These are phyloP conservation scores for Phytophthora meadii DNA, from an alignment of 352 stramenopile genomes.

Conservation along the genomic window DNA sequence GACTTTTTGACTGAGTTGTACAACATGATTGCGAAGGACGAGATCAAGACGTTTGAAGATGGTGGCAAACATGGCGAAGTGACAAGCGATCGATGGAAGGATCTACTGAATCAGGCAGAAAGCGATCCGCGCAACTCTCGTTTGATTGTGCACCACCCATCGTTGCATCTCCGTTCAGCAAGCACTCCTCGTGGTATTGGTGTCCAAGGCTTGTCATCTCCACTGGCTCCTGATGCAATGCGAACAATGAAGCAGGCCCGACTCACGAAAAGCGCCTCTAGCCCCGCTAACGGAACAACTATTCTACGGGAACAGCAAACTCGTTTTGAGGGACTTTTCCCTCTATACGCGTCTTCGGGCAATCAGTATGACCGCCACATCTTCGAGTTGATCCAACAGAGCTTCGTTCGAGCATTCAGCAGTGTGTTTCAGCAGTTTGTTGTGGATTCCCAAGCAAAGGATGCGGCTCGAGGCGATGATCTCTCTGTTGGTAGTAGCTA, in stretches of 20 bases:
- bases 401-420: conserved; percentile 61
- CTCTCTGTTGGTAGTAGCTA: conserved; percentile 32
- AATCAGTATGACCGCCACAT: conserved; percentile 80
- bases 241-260: conserved; percentile 34
- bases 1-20: conserved; percentile 84
- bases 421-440: conserved; percentile 84
- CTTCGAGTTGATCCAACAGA: conserved; percentile 64
- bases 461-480: conserved; percentile 36
- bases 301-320: conserved; percentile 11
- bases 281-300: conserved; percentile 15
- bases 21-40: conserved; percentile 70
- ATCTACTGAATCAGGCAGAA: conserved; percentile 78
- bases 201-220: conserved; percentile 9
- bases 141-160: conserved; percentile 65
- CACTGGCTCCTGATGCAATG: conserved; percentile 32
- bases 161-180: conserved; percentile 31
- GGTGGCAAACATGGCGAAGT: conserved; percentile 79
- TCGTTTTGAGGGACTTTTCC: conserved; percentile 17
- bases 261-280: conserved; percentile 30
- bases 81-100: conserved; percentile 81
- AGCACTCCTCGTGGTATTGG: conserved; percentile 32
- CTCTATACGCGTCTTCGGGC: conserved; percentile 21
- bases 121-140: conserved; percentile 63
- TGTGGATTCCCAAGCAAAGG: conserved; percentile 57
- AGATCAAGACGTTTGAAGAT: conserved; percentile 88